Evolutionary conservation across 352 stramenopile species (phyloP), one percentile per base, ranked within the genome.

Genomic region (Globisporangium megalacanthum): DNA sequence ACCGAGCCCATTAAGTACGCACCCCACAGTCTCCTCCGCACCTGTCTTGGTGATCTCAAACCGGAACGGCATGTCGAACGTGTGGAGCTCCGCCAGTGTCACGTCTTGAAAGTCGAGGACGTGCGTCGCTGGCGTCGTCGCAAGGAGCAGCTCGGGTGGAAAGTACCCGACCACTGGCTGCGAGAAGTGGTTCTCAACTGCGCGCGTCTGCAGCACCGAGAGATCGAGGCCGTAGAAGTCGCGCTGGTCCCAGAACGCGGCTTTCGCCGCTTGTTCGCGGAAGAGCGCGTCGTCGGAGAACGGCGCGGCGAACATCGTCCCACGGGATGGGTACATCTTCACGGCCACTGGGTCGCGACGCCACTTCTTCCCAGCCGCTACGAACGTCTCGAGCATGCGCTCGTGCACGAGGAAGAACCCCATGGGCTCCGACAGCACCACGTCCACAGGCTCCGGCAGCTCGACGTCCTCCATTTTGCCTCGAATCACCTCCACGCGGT

Each of bases 341-440:
- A 87, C 83, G 2, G 35, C 35, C 35, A 55, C 56, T 36, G 75
- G 87, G 17, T 77, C 75, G 60, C 96, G 96, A 20, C 98, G 72
- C 80, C 97, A 99, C 66, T 93, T 96, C 63, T 98, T 89, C 15
- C 97, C 78, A 1, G 95, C 97, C 17, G 81, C 70, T 29, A 99
- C 93, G 48, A 99, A 95, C 33, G 89, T 98, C 78, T 99, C 97
- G 37, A 99, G 84, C 98, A 99, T 99, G 56, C 88, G 95, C 72
- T 99, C 98, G 64, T 98, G 88, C 42, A 99, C 84, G 25, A 99
- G 89, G 67, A 99, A 99, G 75, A 99, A 99, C 22, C 98, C 98
- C 97, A 99, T 99, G 79, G 97, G 98, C 77, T 99, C 97, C 4
- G 92, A 98, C 19, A 99, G 92, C 33, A 99, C 98, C 54, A 99